phyloP scores from a whole-genome alignment of 2,329 filamentous ascomycete genomes.

The Hirsutella thompsonii region DNA sequence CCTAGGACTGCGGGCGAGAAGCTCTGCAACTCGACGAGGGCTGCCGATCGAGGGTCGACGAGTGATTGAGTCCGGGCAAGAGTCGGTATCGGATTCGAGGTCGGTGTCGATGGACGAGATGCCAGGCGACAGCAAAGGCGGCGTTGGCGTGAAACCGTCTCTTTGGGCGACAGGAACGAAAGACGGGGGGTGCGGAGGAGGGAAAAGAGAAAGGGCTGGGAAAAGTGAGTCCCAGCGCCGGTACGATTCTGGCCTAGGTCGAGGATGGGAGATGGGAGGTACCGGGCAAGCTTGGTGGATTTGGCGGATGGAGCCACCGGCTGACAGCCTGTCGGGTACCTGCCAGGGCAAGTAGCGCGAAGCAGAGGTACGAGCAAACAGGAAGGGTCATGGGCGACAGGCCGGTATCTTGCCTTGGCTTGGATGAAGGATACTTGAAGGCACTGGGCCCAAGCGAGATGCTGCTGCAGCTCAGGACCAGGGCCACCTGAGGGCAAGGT shows the following conservation, averaged over 20 bases:
- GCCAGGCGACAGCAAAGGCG: neutral
- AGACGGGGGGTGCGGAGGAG: conserved; percentile 1
- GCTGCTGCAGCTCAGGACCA: no score
- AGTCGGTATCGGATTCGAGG: neutral
- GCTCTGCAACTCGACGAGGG: neutral
- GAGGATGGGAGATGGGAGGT: neutral
- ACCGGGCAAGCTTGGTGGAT: neutral
- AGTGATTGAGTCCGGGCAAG: neutral
- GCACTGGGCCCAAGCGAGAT: no score
- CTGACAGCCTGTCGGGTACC: neutral
- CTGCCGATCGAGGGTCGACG: neutral
- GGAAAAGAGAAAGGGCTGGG: conserved; percentile 3
- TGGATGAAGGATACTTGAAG: no score
- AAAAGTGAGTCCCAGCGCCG: neutral
- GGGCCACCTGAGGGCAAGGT: no score
- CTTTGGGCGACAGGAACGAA: neutral
- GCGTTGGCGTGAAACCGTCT: neutral
- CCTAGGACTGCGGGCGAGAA: no score
- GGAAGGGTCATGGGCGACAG: no score
- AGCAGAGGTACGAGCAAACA: no score
- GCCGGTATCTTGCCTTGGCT: no score
- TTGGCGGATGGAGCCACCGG: neutral
- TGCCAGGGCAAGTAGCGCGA: no score
- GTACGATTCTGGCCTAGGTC: neutral
- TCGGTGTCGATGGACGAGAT: neutral